Conservation (phyloP, 2,329 filamentous ascomycete species). For the Aspergillus sojae region DNA sequence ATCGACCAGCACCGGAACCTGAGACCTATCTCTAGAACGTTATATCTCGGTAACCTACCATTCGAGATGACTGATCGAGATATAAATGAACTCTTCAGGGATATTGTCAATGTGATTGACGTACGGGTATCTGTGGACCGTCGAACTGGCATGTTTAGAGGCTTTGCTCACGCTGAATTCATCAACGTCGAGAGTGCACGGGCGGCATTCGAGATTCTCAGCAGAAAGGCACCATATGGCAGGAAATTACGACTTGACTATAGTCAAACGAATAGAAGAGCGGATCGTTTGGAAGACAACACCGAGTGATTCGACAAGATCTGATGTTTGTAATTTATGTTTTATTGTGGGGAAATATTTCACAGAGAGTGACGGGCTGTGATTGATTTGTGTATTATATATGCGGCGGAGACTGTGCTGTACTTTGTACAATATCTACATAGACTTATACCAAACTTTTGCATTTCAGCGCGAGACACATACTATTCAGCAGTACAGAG, state of each 20-base stretch:
- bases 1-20: constrained; percentile 21
- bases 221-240: constrained; percentile 63
- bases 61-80: constrained; percentile 85
- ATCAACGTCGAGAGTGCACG: constrained; percentile 66
- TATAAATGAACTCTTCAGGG: constrained; percentile 74
- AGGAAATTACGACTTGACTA: constrained; percentile 69
- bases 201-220: constrained; percentile 60
- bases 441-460: neutral
- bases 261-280: constrained; percentile 35
- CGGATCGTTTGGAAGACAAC: neutral
- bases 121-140: constrained; percentile 83
- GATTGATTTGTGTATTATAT: constrained; percentile 8
- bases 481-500: neutral
- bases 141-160: constrained; percentile 75
- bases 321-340: neutral
- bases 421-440: constrained; percentile 8
- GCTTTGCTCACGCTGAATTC: constrained; percentile 86
- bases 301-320: neutral
- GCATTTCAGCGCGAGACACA: neutral
- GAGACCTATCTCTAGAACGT: constrained; percentile 60
- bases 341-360: neutral
- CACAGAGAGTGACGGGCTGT: neutral
- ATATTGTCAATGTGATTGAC: constrained; percentile 70
- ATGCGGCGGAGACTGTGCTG: neutral
- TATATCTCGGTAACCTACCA: constrained; percentile 85